Percentiles rank a stretch among this genome's conserved stretches.
These are phyloP conservation scores for Torulaspora pretoriensis DNA, from an alignment of 1,139 yeast species.

Conservation along the genomic window DNA sequence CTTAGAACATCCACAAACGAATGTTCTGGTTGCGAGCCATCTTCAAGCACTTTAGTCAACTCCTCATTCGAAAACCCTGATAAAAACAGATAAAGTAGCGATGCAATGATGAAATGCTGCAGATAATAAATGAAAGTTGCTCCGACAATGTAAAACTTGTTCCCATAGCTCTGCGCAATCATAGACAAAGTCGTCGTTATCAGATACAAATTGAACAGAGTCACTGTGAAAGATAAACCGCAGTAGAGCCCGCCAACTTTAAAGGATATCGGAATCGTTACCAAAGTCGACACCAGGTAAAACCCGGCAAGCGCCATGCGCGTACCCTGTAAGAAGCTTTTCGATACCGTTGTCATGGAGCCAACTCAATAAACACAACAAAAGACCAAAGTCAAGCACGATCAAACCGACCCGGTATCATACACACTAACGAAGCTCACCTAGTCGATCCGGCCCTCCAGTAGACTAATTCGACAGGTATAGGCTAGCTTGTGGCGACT, in stretches of 20 bases:
- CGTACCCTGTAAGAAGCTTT: constrained; percentile 14
- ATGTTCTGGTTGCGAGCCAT: constrained; percentile 31
- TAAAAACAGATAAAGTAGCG: constrained; percentile 58
- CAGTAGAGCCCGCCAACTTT: constrained; percentile 90
- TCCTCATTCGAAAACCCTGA: constrained; percentile 45
- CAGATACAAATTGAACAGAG: constrained; percentile 65
- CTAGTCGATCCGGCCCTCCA: neutral
- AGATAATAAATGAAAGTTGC: constrained; percentile 49
- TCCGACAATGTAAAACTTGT: constrained; percentile 50
- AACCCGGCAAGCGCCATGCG: constrained; percentile 47
- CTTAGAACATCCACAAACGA: constrained; percentile 23
- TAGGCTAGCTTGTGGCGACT: neutral
- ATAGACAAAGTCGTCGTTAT: constrained; percentile 68
- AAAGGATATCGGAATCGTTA: constrained; percentile 91
- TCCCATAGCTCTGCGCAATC: constrained; percentile 46
- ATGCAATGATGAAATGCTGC: constrained; percentile 81
- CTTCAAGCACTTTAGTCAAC: constrained; percentile 19
- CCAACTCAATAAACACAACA: neutral
- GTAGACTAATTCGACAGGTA: neutral
- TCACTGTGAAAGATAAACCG: constrained; percentile 81
- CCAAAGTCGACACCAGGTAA: constrained; percentile 62
- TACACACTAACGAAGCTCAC: constrained; percentile 2
- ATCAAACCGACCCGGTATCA: constrained; percentile 1
- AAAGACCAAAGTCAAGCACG: constrained; percentile 7
- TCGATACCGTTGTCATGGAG: constrained; percentile 7